Conservation (phyloP, 2,329 filamentous ascomycete species). For the Didymella sp. region DNA sequence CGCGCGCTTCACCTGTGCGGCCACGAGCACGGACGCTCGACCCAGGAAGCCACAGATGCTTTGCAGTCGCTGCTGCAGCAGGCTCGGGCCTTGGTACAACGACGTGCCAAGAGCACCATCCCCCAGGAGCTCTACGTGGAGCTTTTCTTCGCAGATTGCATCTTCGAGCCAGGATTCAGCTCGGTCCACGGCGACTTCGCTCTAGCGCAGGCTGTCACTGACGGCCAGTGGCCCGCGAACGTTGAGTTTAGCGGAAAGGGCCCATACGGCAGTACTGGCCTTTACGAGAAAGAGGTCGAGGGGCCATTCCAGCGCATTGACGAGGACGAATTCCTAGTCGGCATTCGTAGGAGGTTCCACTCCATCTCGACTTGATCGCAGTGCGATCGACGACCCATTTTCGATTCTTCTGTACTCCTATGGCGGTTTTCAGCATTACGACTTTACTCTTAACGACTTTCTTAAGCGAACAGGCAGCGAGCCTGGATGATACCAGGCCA, state of each 20-base stretch:
- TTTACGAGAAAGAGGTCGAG: slow-evolving; percentile 59
- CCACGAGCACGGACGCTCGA: slow-evolving; percentile 48
- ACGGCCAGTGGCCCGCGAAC: slow-evolving; percentile 52
- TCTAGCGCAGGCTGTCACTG: slow-evolving; percentile 51
- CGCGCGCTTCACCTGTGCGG: slow-evolving; percentile 58
- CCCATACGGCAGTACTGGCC: slow-evolving; percentile 58
- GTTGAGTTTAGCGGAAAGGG: slow-evolving; percentile 53
- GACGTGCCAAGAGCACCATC: slow-evolving; percentile 48
- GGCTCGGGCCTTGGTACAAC: slow-evolving; percentile 52
- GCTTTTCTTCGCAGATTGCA: slow-evolving; percentile 60
- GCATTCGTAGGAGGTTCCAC: slow-evolving; percentile 45
- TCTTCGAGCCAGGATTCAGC: slow-evolving; percentile 57
- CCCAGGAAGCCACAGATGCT: slow-evolving; percentile 44
- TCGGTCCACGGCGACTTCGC: slow-evolving; percentile 59
- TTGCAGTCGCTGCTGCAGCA: slow-evolving; percentile 52
- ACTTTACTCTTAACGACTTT: slow-evolving; percentile 32
- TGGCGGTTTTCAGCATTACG: slow-evolving; percentile 29
- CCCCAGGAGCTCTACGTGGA: slow-evolving; percentile 54
- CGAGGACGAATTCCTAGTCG: slow-evolving; percentile 50
- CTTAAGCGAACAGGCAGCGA: slow-evolving; percentile 36
- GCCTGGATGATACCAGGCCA: slow-evolving; percentile 47
- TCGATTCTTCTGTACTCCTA: slow-evolving; percentile 34
- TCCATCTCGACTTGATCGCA: slow-evolving; percentile 47
- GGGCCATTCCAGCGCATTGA: slow-evolving; percentile 50
- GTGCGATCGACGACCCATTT: slow-evolving; percentile 26